Evolutionary conservation across 768 basidiomycete genomes (phyloP), one percentile per base, ranked within the genome.

Genomic region (Russula griseocarnosa): DNA sequence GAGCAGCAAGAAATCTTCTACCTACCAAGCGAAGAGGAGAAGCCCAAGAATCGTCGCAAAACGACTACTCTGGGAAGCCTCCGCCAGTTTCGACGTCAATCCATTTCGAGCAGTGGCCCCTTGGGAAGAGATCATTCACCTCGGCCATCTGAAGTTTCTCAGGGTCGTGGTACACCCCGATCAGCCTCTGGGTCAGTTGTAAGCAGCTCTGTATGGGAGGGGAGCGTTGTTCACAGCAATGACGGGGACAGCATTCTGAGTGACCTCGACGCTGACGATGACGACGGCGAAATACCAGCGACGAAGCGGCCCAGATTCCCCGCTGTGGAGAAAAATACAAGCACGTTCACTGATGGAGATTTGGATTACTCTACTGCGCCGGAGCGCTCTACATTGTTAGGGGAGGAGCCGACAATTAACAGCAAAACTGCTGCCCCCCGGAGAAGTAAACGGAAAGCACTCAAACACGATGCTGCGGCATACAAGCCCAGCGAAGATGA

Each of bases 1-100:
- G 86, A 87, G 65, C 79, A 83, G 47, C 79, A 82, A 52, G 86
- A 87, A 66, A 79, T 88, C 3, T 87, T 78, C 69, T 89, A 87
- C 69, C 71, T 87, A 13, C 84, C 85, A 0, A 74, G 76, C 10
- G 83, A 79, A 22, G 83, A 83, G 67, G 77, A 79, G 40, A 67
- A 66, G 7, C 61, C 52, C 32, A 67, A 60, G 58, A 64, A 72
- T 62, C 60, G 52, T 16, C 58, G 47, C 34, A 61, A 44, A 42
- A 66, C 55, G 61, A 52, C 36, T 9, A 42, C 53, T 11, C 32
- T 65, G 44, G 68, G 61, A 40, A 67, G 22, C 13, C 50, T 61
- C 36, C 63, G 65, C 13, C 62, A 42, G 26, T 34, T 63, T 14
- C 66, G 30, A n/a, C 68, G 62, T 26, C 66, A 67, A 42, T 63